A percentile compares a stretch with the other conserved stretches of the same genome.
These are phyloP conservation scores for Phlyctochytrium bullatum DNA, from an alignment of 192 early-diverging fungal genomes.

Conservation along the genomic window DNA sequence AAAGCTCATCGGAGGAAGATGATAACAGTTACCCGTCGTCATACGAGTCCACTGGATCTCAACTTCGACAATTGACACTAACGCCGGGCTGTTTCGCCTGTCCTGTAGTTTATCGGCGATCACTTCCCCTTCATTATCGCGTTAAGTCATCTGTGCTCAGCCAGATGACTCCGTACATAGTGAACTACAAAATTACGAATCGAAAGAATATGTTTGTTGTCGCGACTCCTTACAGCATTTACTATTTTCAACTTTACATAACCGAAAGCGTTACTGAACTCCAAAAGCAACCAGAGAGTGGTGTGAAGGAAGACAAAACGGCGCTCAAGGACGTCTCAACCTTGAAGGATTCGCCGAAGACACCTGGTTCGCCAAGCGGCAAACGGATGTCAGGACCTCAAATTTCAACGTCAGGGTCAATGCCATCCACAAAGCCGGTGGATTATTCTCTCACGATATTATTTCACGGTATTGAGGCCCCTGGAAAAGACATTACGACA, in stretches of 20 bases:
- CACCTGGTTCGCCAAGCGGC: background rate
- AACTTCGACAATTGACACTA: conserved; percentile 11
- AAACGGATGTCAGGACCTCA: background rate
- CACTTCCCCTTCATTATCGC: conserved; percentile 74
- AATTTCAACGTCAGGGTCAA: background rate
- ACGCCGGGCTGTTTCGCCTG: conserved; percentile 69
- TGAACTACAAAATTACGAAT: conserved; percentile 66
- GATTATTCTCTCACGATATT: conserved; percentile 57
- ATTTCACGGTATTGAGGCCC: conserved; percentile 69
- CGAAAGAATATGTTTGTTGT: conserved; percentile 72
- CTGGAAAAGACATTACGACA: conserved; percentile 51
- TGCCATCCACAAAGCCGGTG: background rate
- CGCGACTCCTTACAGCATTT: conserved; percentile 50
- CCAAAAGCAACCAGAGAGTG: conserved; percentile 36
- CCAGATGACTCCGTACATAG: conserved; percentile 52
- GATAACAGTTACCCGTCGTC: conserved; percentile 32
- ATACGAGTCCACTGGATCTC: conserved; percentile 8
- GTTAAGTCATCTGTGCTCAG: conserved; percentile 65
- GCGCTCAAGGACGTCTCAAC: background rate
- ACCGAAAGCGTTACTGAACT: conserved; percentile 28
- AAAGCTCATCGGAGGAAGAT: conserved; percentile 56
- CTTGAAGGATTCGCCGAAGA: background rate
- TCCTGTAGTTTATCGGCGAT: conserved; percentile 56
- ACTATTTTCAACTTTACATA: conserved; percentile 43
- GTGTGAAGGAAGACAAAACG: conserved; percentile 5